Evolutionary conservation across 192 early-diverging fungal genomes (phyloP), one percentile per base, ranked within the genome.

Genomic region (Thamnidium elegans): DNA sequence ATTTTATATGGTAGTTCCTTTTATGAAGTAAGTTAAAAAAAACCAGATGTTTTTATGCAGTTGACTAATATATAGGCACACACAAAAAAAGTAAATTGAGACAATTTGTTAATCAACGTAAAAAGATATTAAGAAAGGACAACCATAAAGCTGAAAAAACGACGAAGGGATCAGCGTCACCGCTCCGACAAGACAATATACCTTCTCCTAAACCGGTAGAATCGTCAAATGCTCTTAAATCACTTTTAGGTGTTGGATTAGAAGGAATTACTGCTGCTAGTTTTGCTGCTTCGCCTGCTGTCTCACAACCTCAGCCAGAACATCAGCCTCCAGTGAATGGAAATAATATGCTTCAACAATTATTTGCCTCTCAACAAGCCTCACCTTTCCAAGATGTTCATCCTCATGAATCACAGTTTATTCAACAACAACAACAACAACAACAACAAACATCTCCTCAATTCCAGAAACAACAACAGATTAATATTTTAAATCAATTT

Each of bases 1-100:
- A 30, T 91, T 84, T 68, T 91, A 89, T 53, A 74, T 89, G 79
- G 84, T 91, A 53, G 86, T 81, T 21, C 89, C 89, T 11, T 91
- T 91, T 77, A 77, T 89, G 51, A 83, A 73, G 80, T 81, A 76
- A 52, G 56, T 53, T 47, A 11, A 47, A n/a, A 47, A n/a, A 11
- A 15, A 3, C n/a, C 3, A 15, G 2, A 47, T 11, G 11, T 15
- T 14, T 17, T 3, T 23, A 0, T 55, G n/a, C n/a, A n/a, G n/a
- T n/a, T n/a, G n/a, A n/a, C n/a, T n/a, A n/a, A n/a, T n/a, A n/a
- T n/a, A n/a, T n/a, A n/a, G n/a, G n/a, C n/a, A n/a, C n/a, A n/a
- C n/a, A n/a, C n/a, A n/a, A n/a, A n/a, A n/a, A n/a, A n/a, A 68
- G 67, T 26, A 69, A 69, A 61, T n/a, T 69, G n/a, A 62, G 46